Evolutionary conservation across 306 rosid genomes (phyloP).

Genomic region (Hippophae rhamnoides): DNA sequence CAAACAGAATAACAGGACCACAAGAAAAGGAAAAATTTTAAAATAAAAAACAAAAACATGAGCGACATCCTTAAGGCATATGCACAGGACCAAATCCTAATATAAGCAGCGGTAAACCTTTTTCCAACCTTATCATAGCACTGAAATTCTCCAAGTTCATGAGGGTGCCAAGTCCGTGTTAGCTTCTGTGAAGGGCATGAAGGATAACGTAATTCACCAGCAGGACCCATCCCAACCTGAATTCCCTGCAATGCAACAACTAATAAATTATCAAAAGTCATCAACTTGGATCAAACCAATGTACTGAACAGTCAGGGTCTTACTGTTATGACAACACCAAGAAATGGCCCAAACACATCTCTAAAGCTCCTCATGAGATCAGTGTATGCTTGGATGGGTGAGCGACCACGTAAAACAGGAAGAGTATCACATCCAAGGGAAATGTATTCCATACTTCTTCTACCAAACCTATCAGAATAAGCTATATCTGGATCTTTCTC

Average conservation of each 20-base stretch:
- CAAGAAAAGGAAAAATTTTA: not conserved
- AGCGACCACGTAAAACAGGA: conserved; percentile 77
- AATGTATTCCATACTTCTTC: conserved; percentile 63
- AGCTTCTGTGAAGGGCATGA: conserved; percentile 42
- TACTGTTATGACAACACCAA: conserved; percentile 71
- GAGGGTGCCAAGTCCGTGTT: conserved; percentile 34
- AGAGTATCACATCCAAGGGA: conserved; percentile 83
- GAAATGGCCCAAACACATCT: conserved; percentile 47
- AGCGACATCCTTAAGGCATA: conserved; percentile 11
- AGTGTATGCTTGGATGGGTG: conserved; percentile 73
- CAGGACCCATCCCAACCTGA: conserved; percentile 93
- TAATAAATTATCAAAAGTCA: conserved; percentile 8
- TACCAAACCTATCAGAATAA: conserved; percentile 73
- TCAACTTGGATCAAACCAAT: not conserved
- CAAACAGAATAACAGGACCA: not conserved
- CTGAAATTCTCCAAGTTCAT: conserved; percentile 80
- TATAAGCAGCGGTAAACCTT: conserved; percentile 15
- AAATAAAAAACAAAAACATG: not conserved
- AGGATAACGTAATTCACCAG: conserved; percentile 87
- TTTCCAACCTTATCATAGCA: conserved; percentile 76
- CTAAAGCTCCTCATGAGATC: conserved; percentile 86
- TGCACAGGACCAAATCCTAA: conserved; percentile 14
- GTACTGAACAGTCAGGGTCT: conserved; percentile 24
- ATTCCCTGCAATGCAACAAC: conserved; percentile 53
- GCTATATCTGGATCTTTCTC: conserved; percentile 64